A percentile compares a stretch with the other conserved stretches of the same genome.
Conservation (phyloP, 352 stramenopile species). For the Phytophthora sp. region DNA sequence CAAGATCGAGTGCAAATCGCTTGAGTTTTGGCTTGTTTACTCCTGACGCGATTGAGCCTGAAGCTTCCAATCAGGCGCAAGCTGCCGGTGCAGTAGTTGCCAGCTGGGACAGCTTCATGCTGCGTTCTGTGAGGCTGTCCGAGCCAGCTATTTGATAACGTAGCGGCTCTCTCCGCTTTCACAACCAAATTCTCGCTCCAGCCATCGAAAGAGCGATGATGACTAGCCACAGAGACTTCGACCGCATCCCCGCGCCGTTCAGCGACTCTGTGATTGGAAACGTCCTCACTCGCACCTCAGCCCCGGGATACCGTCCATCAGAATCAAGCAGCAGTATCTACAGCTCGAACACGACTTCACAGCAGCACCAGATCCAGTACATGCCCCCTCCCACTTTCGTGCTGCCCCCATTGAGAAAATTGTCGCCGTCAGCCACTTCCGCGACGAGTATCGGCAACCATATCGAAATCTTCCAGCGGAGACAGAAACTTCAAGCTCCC, state of each 20-base stretch:
- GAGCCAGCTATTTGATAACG: constrained; percentile 40
- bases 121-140: constrained; percentile 23
- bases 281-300: constrained; percentile 24
- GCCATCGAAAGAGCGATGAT: constrained; percentile 27
- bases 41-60: constrained; percentile 36
- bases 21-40: constrained; percentile 34
- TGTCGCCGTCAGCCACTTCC: constrained; percentile 22
- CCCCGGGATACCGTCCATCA: not conserved
- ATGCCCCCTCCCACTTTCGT: not conserved
- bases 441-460: constrained; percentile 15
- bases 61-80: constrained; percentile 19
- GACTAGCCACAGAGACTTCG: constrained; percentile 29
- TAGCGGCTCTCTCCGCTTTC: constrained; percentile 3
- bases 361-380: constrained; percentile 15
- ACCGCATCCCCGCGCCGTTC: constrained; percentile 26
- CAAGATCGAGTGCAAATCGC: constrained; percentile 36
- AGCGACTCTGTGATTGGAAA: constrained; percentile 41
- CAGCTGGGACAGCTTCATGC: constrained; percentile 36
- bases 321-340: constrained; percentile 8
- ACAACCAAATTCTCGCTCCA: constrained; percentile 25
- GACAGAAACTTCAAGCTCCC: constrained; percentile 16
- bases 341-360: not conserved
- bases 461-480: constrained; percentile 16
- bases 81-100: constrained; percentile 22
- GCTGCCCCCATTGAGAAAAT: constrained; percentile 25